A percentile compares a stretch with the other conserved stretches of the same genome.
Conservation (phyloP, 305 asterid genomes). For the Fraxinus latifolia region DNA sequence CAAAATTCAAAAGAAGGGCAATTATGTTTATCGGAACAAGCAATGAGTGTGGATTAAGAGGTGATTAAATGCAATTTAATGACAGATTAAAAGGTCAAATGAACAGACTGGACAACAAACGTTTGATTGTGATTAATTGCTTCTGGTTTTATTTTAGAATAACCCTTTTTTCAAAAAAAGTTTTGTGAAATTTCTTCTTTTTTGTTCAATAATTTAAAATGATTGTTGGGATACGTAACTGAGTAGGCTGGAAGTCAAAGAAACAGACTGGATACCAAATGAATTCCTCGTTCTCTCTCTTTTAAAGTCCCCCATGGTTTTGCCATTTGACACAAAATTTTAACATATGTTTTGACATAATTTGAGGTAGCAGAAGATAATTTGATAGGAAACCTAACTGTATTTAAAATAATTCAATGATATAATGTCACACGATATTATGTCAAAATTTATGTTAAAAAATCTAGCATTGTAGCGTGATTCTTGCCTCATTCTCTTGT, state of each 20-base stretch:
- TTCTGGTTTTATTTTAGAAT: background rate
- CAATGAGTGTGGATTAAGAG: background rate
- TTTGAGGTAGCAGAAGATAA: no score
- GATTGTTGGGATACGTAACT: conserved; percentile 4
- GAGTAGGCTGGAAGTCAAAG: conserved; percentile 16
- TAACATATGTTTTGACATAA: no score
- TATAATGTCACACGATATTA: no score
- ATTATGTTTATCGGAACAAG: conserved; percentile 12
- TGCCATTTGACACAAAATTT: no score
- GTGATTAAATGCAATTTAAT: conserved; percentile 24
- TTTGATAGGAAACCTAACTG: no score
- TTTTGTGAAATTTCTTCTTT: background rate
- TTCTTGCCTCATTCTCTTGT: background rate
- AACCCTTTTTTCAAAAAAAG: background rate
- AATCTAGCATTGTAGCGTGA: no score
- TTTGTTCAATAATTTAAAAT: conserved; percentile 1
- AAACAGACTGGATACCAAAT: conserved; percentile 17
- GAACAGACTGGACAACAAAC: conserved; percentile 29
- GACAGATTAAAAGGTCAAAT: conserved; percentile 28
- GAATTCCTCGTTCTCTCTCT: background rate
- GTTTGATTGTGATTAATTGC: background rate
- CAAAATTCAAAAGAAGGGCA: conserved; percentile 3
- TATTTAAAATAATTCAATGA: no score
- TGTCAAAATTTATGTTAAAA: no score
- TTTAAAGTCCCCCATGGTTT: background rate